phyloP scores from a whole-genome alignment of 1,284 basidiomycete genomes.

The Chondrostereum purpureum region DNA sequence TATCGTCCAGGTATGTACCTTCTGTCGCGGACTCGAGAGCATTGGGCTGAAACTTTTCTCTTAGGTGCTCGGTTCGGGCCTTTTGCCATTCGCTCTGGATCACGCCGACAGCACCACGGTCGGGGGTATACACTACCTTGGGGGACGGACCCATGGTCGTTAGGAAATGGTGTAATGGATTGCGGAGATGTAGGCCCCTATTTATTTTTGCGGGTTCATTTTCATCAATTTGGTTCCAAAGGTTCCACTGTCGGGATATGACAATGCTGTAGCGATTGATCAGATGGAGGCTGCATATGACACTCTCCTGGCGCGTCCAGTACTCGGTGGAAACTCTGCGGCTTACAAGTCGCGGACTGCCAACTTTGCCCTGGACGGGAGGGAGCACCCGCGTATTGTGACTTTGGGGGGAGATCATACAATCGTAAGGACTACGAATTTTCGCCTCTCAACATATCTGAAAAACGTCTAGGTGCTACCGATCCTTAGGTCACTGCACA shows the following conservation, averaged over 20 bases:
- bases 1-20: constrained; percentile 43
- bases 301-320: constrained; percentile 43
- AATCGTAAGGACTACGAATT: constrained; percentile 4
- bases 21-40: too few species aligned
- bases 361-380: constrained; percentile 41
- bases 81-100: constrained; percentile 57
- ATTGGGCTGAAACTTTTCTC: not conserved
- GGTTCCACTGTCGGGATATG: constrained; percentile 48
- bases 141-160: constrained; percentile 43
- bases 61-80: constrained; percentile 63
- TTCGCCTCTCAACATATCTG: not conserved
- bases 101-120: constrained; percentile 44
- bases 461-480: constrained; percentile 23
- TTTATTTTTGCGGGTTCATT: not conserved
- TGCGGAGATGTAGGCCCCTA: constrained; percentile 51
- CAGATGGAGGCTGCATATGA: constrained; percentile 60
- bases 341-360: constrained; percentile 16
- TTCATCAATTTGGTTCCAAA: constrained; percentile 14
- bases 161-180: constrained; percentile 45
- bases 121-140: constrained; percentile 43
- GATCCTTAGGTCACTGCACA: constrained; percentile 35
- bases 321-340: constrained; percentile 25
- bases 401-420: constrained; percentile 51
- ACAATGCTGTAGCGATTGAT: constrained; percentile 54
- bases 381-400: constrained; percentile 50